These are phyloP conservation scores for Tephrocybe rancida DNA, from an alignment of 768 basidiomycete species.

Conservation along the genomic window DNA sequence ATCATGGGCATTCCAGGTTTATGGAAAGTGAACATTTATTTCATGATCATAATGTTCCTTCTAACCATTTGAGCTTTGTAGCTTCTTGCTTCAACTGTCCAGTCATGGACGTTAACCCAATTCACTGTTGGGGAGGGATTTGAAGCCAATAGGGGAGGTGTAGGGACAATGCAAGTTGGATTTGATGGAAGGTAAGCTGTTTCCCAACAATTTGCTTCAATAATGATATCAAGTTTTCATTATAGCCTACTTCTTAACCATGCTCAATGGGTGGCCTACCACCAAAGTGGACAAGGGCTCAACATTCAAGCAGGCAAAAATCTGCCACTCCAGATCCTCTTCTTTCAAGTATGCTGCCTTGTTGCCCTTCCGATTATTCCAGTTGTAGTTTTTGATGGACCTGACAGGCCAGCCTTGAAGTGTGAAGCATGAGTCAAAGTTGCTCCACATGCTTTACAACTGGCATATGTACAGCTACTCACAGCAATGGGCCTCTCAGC, in stretches of 20 bases:
- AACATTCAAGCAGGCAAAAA: conserved; percentile 4
- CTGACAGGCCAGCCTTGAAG: no score
- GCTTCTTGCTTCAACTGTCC: background rate
- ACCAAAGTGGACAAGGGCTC: background rate
- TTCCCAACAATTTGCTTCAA: no score
- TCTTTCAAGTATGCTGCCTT: no score
- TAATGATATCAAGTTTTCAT: no score
- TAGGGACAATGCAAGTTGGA: background rate
- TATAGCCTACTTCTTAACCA: background rate
- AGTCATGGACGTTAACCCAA: background rate
- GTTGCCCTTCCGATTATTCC: no score
- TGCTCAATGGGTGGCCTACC: conserved; percentile 2
- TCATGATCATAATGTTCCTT: background rate
- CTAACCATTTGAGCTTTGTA: background rate
- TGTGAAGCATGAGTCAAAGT: no score
- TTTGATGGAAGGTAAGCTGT: background rate
- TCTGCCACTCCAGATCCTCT: no score
- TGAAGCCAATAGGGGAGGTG: background rate
- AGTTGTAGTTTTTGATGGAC: no score
- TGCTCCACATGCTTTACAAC: no score
- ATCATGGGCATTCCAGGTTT: conserved; percentile 1
- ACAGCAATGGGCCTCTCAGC: no score
- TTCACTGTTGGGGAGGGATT: background rate
- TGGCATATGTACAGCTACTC: no score
- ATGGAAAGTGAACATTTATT: background rate